Base-by-base conservation (phyloP, 2,329 filamentous ascomycete genomes). In the Rhinocladiella mackenziei region DNA sequence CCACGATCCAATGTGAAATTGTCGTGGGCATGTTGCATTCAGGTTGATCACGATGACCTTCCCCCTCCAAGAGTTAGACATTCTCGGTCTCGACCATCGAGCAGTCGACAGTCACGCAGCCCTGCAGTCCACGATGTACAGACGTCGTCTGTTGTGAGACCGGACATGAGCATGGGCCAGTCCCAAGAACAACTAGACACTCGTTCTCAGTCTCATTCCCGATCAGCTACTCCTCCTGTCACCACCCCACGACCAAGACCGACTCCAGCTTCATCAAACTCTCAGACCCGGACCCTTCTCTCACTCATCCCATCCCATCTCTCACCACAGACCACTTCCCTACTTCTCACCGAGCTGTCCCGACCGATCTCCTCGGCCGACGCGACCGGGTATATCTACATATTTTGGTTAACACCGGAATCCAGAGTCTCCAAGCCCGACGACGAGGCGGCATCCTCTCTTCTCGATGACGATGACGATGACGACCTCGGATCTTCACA, bases 381-480 rank as follows among this genome's bases (percentile, higher is more conserved):
- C 54, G 86, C 94, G 56, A 73, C 84, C 9, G 92, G 92, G 26
- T 98, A 92, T 68, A 97, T 98, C 56, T 98, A 98, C 74, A 94
- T 98, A 65, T 98, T 97, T 74, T 96, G 91, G 89, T 75, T 96
- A 15, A 96, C 88, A 0, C 81, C 88, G 22, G 72, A 77, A 25
- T 75, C 74, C 2, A 67, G 78, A 5, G 62, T 73, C 0, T 64
- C 76, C 0, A 69, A 74, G 1, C 73, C 78, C 0, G 73, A 81
- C 0, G 70, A 72, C 25, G 81, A 80, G 51, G 71, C 79, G 31
- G 76, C 78, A 14, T 72, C 78, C 6, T 75, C 77, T 8, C 70
- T 85, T 36, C 72, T 83, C 30, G 66, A 72, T 0, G 53, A 54
- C 25, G 52, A 55, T 23, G 41, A 50, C 18, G 35, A 45, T 19